phyloP scores from a whole-genome alignment of 306 rosid species.

The Acacia confusa region DNA sequence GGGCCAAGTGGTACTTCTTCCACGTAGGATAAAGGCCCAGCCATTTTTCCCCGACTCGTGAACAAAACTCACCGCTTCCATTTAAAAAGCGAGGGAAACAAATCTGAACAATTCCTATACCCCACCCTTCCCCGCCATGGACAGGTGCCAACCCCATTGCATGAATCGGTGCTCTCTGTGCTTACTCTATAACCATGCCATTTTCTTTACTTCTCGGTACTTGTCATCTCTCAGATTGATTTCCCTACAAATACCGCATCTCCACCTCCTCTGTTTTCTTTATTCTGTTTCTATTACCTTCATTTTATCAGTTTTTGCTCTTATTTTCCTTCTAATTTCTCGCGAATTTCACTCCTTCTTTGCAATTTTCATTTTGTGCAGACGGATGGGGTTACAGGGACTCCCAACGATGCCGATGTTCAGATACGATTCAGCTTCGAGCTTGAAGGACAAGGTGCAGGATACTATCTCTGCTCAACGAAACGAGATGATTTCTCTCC shows the following conservation, averaged over 20 bases:
- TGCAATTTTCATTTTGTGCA: neutral
- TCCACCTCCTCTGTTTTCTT: neutral
- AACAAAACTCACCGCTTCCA: slow-evolving; percentile 27
- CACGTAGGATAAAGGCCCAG: neutral
- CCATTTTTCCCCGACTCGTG: slow-evolving; percentile 40
- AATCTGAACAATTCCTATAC: neutral
- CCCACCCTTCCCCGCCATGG: neutral
- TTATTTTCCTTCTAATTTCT: neutral
- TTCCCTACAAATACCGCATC: neutral
- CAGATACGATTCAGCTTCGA: slow-evolving; percentile 7
- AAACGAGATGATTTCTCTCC: slow-evolving; percentile 44
- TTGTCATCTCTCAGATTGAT: no score
- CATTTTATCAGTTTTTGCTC: neutral
- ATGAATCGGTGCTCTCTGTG: neutral
- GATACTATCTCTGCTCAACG: slow-evolving; percentile 33
- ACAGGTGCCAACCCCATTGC: slow-evolving; percentile 31
- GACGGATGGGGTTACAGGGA: neutral
- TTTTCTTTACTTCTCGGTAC: neutral
- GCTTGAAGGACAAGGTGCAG: slow-evolving; percentile 38
- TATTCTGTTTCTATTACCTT: neutral
- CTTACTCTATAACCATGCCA: slow-evolving; percentile 22
- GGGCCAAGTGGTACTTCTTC: neutral
- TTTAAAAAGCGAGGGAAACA: slow-evolving; percentile 25
- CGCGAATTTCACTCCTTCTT: neutral
- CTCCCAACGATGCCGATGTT: neutral